phyloP scores from a whole-genome alignment of 192 early-diverging fungal species.

The Linnemannia elongata region DNA sequence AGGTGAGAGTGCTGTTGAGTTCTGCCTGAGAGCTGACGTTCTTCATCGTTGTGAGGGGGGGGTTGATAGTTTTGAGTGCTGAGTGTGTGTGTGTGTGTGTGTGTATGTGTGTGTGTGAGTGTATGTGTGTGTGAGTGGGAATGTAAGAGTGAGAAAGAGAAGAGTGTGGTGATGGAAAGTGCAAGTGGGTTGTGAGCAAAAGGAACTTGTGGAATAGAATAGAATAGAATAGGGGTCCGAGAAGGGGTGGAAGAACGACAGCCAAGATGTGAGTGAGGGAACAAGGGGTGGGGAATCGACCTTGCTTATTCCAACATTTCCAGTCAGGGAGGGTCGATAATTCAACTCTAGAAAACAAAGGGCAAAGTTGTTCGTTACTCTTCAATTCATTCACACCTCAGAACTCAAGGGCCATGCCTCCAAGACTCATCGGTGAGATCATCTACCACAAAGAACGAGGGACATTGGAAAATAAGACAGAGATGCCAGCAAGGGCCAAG shows the following conservation, averaged over 20 bases:
- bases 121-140: not conserved
- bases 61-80: not conserved
- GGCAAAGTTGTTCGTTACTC: not conserved
- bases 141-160: not conserved
- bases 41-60: slow-evolving; percentile 18
- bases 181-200: not conserved
- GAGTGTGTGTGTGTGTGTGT: not conserved
- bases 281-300: slow-evolving; percentile 1
- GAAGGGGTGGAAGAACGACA: too few species aligned
- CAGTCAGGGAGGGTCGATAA: not conserved
- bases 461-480: not conserved
- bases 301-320: not conserved
- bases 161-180: not conserved
- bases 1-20: slow-evolving; percentile 32
- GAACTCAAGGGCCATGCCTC: slow-evolving; percentile 18
- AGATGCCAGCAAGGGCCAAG: not conserved
- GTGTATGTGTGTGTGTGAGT: not conserved
- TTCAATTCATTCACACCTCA: not conserved
- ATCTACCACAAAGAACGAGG: not conserved
- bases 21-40: slow-evolving; percentile 40
- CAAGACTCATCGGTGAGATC: slow-evolving; percentile 38
- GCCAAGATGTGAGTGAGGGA: not conserved
- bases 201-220: not conserved
- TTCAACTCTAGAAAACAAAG: not conserved
- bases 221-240: not conserved